Conservation (phyloP, 805 yeast genomes). For the Nakazawaea populi region DNA sequence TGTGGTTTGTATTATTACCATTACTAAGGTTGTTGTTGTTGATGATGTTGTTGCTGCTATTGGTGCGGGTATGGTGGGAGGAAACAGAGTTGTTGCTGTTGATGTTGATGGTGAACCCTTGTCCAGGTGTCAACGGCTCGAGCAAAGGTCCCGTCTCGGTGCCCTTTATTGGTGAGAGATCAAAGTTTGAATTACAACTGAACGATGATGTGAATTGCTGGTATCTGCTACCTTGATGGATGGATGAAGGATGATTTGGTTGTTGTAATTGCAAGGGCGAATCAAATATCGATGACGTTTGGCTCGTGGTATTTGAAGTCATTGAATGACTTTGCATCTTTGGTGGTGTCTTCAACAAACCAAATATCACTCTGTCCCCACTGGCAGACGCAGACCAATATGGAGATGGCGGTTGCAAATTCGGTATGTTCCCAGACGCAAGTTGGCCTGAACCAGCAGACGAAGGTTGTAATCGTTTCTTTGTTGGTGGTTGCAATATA, state of each 20-base stretch:
- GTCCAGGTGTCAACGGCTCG: constrained; percentile 57
- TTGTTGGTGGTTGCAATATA: constrained; percentile 10
- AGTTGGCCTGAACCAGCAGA: constrained; percentile 15
- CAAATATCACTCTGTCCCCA: constrained; percentile 31
- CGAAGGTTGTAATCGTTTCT: constrained; percentile 1
- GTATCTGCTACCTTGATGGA: background rate
- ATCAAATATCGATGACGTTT: constrained; percentile 8
- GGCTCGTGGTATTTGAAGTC: background rate
- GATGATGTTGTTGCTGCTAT: background rate
- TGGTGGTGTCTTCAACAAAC: constrained; percentile 12
- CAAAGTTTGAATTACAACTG: constrained; percentile 60
- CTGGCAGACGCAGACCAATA: constrained; percentile 35
- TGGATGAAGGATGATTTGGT: constrained; percentile 23
- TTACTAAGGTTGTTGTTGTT: constrained; percentile 1
- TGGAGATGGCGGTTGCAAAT: constrained; percentile 32
- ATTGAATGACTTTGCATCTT: constrained; percentile 26
- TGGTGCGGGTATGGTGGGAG: background rate
- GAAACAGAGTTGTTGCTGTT: background rate
- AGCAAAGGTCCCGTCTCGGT: constrained; percentile 60
- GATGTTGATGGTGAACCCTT: background rate
- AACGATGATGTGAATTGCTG: constrained; percentile 53
- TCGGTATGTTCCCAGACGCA: constrained; percentile 22
- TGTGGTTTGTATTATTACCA: background rate
- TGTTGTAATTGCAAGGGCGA: constrained; percentile 14
- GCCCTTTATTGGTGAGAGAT: constrained; percentile 52